These are phyloP conservation scores for Nicotiana rustica DNA, from an alignment of 305 asterid genomes.

Conservation along the genomic window DNA sequence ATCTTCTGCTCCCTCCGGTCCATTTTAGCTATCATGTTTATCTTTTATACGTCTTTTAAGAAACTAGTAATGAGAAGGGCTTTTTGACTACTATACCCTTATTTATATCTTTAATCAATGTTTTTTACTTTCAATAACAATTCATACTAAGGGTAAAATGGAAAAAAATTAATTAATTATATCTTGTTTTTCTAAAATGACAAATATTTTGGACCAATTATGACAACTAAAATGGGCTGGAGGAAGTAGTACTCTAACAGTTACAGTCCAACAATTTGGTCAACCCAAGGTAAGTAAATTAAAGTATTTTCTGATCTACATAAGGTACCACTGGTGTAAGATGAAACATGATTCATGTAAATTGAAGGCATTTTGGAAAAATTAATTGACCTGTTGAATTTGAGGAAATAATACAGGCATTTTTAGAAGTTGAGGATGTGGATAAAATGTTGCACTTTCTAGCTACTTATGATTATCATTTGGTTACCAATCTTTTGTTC, in stretches of 20 bases:
- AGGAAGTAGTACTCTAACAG: not conserved
- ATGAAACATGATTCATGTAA: not conserved
- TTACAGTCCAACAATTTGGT: slow-evolving; percentile 24
- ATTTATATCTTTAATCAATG: too few species aligned
- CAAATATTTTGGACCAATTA: too few species aligned
- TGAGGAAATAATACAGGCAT: slow-evolving; percentile 4
- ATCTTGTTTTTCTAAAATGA: too few species aligned
- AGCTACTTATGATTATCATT: slow-evolving; percentile 14
- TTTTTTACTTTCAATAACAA: too few species aligned
- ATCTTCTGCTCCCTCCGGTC: not conserved
- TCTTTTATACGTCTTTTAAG: too few species aligned
- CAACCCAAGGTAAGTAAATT: slow-evolving; percentile 14
- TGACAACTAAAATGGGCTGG: too few species aligned
- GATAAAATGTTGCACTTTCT: not conserved
- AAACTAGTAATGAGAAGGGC: too few species aligned
- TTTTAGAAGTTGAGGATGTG: not conserved
- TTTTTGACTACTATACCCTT: too few species aligned
- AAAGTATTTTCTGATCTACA: slow-evolving; percentile 24
- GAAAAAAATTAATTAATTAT: too few species aligned
- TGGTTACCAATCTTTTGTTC: slow-evolving; percentile 27
- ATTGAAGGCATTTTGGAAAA: not conserved
- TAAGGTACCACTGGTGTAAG: not conserved
- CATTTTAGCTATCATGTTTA: too few species aligned
- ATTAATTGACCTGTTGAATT: not conserved
- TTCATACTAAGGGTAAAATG: too few species aligned